Evolutionary conservation across 306 rosid genomes (phyloP), one percentile per base, ranked within the genome.

Genomic region (Castanopsis chinensis): DNA sequence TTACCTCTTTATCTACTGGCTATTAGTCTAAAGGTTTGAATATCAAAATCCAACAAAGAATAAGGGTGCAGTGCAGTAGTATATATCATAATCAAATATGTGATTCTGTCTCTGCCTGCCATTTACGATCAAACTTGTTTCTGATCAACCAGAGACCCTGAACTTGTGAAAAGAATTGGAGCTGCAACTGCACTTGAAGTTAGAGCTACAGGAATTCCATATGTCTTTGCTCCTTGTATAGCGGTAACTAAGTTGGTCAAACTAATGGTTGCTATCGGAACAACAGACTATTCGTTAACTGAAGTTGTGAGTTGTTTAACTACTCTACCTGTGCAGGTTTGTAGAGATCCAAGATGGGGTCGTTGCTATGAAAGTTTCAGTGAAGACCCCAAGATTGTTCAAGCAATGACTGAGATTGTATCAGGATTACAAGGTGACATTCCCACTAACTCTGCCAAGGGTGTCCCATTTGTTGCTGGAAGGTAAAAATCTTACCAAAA

Each of bases 341-440:
- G 72, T 68, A 9, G 72, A 35, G 72, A 68, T 68, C 72, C 72
- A 3, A 68, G 72, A 68, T 68, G 72, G 72, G 72, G 72, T 17
- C 14, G 72, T 2, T 68, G 72, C 52, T 68, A 33, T 4, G 52
- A 68, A 19, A 68, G 72, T 52, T 68, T 35, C 27, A 68, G 72
- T 8, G 72, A 68, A 33, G 72, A 68, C n/a, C 52, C 23, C 15
- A 19, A 68, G 52, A 9, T 68, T 19, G 72, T 68, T 33, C 25
- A 33, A 4, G 52, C 27, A 35, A 68, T 68, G 72, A 68, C 72
- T 1, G 52, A 68, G 51, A 35, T 68, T 33, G 8, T 68, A 35
- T 6, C 52, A 19, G 72, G 72, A 21, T 35, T 68, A 33, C 72
- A 68, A 68, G 72, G 72, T 6, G 72, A 68, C 6, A 19, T 68